Percentiles rank a stretch among this genome's conserved stretches.
Evolutionary conservation across 1,284 basidiomycete species (phyloP).

Genomic region (Melampsora allii-populina): DNA sequence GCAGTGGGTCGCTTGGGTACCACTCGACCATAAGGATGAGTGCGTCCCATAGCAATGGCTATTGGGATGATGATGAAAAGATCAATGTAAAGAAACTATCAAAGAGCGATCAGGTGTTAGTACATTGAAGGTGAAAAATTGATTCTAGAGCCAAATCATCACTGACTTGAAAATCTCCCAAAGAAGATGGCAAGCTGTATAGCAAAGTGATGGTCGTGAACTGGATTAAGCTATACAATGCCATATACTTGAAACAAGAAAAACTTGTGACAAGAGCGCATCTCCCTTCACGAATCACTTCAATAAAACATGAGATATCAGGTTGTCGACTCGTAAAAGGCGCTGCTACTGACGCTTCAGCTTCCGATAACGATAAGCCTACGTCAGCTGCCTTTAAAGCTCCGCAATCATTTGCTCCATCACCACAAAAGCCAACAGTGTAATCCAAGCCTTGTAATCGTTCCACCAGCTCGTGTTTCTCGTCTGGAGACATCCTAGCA

Average conservation of each 20-base stretch:
- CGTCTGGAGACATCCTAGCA: slow-evolving; percentile 98
- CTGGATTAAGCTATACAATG: slow-evolving; percentile 58
- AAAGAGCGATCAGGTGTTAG: slow-evolving; percentile 37
- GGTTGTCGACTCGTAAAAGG: slow-evolving; percentile 93
- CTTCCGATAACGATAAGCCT: slow-evolving; percentile 92
- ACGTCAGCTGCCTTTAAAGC: slow-evolving; percentile 98
- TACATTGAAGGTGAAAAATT: slow-evolving; percentile 21
- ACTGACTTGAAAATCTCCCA: slow-evolving; percentile 90
- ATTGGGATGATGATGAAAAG: slow-evolving; percentile 96
- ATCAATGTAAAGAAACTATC: slow-evolving; percentile 92
- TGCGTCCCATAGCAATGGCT: slow-evolving; percentile 93
- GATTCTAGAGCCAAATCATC: slow-evolving; percentile 18
- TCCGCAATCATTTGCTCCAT: slow-evolving; percentile 98
- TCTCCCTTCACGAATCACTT: slow-evolving; percentile 88
- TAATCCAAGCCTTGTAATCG: slow-evolving; percentile 89
- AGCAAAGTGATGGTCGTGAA: slow-evolving; percentile 74
- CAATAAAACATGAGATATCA: slow-evolving; percentile 93
- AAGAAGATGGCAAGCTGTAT: slow-evolving; percentile 91
- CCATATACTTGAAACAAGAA: slow-evolving; percentile 99
- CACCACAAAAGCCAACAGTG: slow-evolving; percentile 96
- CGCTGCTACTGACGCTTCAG: slow-evolving; percentile 98
- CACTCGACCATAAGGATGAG: slow-evolving; percentile 79
- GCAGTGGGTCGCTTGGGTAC: slow-evolving; percentile 90
- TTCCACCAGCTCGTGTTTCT: slow-evolving; percentile 98
- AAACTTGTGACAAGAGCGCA: slow-evolving; percentile 96